Conservation (phyloP, 2,329 filamentous ascomycete genomes). For the Xylariomycetidae sp. region DNA sequence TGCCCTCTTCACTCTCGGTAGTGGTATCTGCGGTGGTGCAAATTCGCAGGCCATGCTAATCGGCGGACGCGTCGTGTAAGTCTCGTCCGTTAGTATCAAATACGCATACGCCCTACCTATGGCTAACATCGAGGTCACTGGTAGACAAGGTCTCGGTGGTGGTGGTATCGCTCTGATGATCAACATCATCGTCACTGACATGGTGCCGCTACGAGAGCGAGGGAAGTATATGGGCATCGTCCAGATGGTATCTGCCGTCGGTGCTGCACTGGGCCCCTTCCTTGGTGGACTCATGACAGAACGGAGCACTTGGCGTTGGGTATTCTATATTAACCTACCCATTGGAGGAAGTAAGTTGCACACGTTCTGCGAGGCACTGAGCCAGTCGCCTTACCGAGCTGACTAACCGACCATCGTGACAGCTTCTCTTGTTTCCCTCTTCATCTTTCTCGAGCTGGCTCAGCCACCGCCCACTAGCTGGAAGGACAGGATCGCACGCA, state of each 20-base stretch:
- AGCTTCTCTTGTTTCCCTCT: too few relatives aligned
- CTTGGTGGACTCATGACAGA: constrained; percentile 13
- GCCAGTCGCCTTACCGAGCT: too few relatives aligned
- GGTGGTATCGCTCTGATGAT: too few relatives aligned
- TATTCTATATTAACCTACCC: constrained; percentile 32
- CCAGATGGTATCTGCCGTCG: constrained; percentile 23
- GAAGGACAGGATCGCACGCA: too few relatives aligned
- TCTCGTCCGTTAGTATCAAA: neutral
- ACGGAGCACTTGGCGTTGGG: constrained; percentile 30
- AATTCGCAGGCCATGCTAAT: neutral
- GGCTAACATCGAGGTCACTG: neutral
- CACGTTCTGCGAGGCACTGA: too few relatives aligned
- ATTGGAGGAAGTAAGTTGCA: constrained; percentile 22
- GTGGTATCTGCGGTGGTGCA: constrained; percentile 29
- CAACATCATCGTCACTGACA: constrained; percentile 44
- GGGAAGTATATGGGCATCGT: constrained; percentile 32
- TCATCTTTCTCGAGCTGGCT: too few relatives aligned
- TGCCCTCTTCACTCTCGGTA: constrained; percentile 39
- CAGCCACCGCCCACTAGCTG: too few relatives aligned
- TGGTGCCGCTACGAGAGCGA: constrained; percentile 40
- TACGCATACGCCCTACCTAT: neutral
- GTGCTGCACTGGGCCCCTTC: constrained; percentile 23
- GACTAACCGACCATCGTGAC: too few relatives aligned
- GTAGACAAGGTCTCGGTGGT: constrained; percentile 35
- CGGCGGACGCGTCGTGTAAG: neutral